Evolutionary conservation across 345 rosid genomes (phyloP).

Genomic region (Salix arbutifolia): DNA sequence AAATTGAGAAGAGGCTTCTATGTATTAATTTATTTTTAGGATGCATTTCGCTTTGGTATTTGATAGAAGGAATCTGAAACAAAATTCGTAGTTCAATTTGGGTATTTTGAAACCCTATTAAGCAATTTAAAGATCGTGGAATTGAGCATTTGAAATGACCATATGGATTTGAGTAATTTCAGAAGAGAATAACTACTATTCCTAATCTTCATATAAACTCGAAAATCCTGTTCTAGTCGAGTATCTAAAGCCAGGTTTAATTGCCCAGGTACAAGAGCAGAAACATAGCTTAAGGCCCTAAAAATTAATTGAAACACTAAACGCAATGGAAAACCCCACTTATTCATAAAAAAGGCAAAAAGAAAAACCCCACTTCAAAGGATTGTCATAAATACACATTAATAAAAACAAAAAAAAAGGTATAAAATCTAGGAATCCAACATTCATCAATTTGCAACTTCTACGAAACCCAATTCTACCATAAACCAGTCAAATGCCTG

Average conservation of each 20-base stretch:
- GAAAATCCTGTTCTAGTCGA: not conserved
- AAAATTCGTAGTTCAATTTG: not conserved
- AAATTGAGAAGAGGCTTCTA: not conserved
- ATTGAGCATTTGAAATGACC: not conserved
- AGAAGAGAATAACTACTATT: not conserved
- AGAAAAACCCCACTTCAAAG: not conserved
- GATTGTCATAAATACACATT: not conserved
- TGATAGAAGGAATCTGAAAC: not conserved
- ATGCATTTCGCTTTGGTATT: not conserved
- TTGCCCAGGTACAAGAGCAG: not conserved
- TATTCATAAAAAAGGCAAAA: not conserved
- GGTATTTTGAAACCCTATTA: not conserved
- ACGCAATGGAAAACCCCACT: not conserved
- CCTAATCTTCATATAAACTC: not conserved
- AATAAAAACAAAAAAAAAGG: not conserved
- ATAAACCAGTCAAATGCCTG: not conserved
- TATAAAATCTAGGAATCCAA: no score
- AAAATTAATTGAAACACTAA: not conserved
- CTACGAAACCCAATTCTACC: not conserved
- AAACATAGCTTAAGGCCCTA: not conserved
- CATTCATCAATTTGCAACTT: no score
- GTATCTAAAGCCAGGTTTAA: not conserved
- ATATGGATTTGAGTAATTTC: not conserved
- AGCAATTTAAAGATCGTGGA: not conserved
- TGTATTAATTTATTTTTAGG: not conserved